phyloP scores from a whole-genome alignment of 108 stramenopile genomes.

The Conticribra guillardii region DNA sequence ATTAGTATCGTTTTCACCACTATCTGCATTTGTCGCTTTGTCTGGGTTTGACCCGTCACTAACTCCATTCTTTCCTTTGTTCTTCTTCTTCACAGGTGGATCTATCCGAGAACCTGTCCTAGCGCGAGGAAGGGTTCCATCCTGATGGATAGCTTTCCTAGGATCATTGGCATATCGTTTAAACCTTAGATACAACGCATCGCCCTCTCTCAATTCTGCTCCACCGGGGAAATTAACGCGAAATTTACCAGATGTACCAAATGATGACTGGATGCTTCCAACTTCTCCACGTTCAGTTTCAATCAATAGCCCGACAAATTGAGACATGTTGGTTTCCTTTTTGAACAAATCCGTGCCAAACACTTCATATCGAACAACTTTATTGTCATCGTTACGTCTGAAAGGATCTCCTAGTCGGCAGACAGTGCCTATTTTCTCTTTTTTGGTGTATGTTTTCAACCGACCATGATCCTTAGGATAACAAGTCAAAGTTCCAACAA shows the following conservation, averaged over 20 bases:
- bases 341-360: slow-evolving; percentile 89
- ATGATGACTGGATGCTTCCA: slow-evolving; percentile 84
- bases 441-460: slow-evolving; percentile 77
- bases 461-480: slow-evolving; percentile 39
- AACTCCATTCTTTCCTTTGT: slow-evolving; percentile 53
- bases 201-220: slow-evolving; percentile 72
- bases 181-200: slow-evolving; percentile 71
- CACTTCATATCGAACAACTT: slow-evolving; percentile 83
- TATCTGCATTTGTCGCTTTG: neutral
- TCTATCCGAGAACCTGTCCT: slow-evolving; percentile 73
- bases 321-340: slow-evolving; percentile 89
- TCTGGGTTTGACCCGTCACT: slow-evolving; percentile 6
- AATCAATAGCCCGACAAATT: slow-evolving; percentile 86
- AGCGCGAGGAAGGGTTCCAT: slow-evolving; percentile 61
- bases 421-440: slow-evolving; percentile 72
- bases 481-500: too few species aligned
- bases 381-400: slow-evolving; percentile 68
- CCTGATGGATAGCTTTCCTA: slow-evolving; percentile 86
- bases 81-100: slow-evolving; percentile 40
- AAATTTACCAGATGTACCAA: slow-evolving; percentile 93
- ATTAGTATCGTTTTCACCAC: slow-evolving; percentile 6
- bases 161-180: slow-evolving; percentile 85
- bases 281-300: slow-evolving; percentile 79
- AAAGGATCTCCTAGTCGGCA: slow-evolving; percentile 80
- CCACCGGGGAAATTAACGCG: slow-evolving; percentile 87